phyloP scores from a whole-genome alignment of 2,329 filamentous ascomycete genomes.

The Colletotrichum acutatum region DNA sequence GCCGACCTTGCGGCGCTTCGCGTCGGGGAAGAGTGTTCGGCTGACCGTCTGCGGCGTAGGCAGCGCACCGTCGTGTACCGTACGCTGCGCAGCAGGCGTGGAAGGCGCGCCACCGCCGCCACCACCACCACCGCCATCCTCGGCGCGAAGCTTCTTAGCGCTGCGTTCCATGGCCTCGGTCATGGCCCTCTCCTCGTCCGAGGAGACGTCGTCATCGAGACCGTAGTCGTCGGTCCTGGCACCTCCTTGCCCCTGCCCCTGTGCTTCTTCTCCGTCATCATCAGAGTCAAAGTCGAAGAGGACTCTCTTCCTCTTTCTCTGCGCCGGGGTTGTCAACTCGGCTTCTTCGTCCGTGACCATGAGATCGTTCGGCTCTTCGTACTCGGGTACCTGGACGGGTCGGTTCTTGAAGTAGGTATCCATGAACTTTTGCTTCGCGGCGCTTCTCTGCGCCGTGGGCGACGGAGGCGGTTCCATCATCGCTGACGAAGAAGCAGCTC shows the following conservation, averaged over 20 bases:
- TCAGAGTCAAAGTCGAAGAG: conserved; percentile 40
- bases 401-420: conserved; percentile 15
- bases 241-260: neutral
- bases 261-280: conserved; percentile 35
- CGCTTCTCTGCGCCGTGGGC: conserved; percentile 30
- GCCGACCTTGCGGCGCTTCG: conserved; percentile 45
- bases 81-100: conserved; percentile 42
- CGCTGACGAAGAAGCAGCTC: conserved; percentile 37
- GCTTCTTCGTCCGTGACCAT: neutral
- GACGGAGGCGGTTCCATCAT: conserved; percentile 38
- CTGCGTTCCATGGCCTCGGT: conserved; percentile 49
- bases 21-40: conserved; percentile 48
- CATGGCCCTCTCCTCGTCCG: conserved; percentile 53
- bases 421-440: conserved; percentile 32
- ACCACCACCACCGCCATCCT: neutral
- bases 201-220: conserved; percentile 48
- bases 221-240: conserved; percentile 1
- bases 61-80: conserved; percentile 39
- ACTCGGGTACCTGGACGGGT: neutral
- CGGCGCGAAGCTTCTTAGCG: conserved; percentile 39
- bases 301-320: conserved; percentile 44
- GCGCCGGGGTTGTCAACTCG: conserved; percentile 37
- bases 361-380: neutral
- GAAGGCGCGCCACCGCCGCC: neutral
- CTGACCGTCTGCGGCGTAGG: conserved; percentile 48